phyloP scores from a whole-genome alignment of 768 basidiomycete species.

The Amanita fuliginea region DNA sequence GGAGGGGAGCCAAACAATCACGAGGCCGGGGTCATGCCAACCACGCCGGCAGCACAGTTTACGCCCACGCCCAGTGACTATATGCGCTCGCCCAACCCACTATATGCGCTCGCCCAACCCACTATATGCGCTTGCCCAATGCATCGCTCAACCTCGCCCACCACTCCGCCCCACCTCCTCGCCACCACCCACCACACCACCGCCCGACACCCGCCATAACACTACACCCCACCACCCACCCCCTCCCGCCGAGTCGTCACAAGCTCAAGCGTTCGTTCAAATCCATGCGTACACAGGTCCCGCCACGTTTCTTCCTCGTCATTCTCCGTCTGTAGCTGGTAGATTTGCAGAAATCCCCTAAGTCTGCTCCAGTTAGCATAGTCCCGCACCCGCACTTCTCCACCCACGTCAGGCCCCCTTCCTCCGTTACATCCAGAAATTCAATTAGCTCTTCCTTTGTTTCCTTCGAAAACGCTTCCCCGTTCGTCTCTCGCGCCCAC shows the following conservation, averaged over 20 bases:
- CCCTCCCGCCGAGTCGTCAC: slow-evolving; percentile 45
- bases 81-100: no score
- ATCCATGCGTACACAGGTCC: slow-evolving; percentile 70
- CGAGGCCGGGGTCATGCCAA: no score
- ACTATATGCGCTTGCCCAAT: no score
- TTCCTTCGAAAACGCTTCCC: slow-evolving; percentile 65
- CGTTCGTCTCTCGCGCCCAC: slow-evolving; percentile 77
- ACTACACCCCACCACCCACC: no score
- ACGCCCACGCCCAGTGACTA: no score
- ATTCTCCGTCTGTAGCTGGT: slow-evolving; percentile 76
- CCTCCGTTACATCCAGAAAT: slow-evolving; percentile 64
- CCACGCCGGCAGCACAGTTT: no score
- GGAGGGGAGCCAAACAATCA: no score
- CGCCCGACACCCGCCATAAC: no score
- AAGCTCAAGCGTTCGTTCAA: slow-evolving; percentile 53
- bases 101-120: no score
- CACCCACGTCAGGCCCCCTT: slow-evolving; percentile 56
- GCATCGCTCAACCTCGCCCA: no score
- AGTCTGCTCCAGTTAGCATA: slow-evolving; percentile 30
- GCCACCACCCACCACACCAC: background rate
- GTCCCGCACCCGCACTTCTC: background rate
- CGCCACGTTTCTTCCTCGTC: slow-evolving; percentile 81
- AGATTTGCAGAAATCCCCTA: slow-evolving; percentile 74
- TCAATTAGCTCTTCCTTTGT: slow-evolving; percentile 71
- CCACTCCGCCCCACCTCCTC: no score